Conservation (phyloP, 2,329 filamentous ascomycete species). For the Phyllosticta citrichinensis region DNA sequence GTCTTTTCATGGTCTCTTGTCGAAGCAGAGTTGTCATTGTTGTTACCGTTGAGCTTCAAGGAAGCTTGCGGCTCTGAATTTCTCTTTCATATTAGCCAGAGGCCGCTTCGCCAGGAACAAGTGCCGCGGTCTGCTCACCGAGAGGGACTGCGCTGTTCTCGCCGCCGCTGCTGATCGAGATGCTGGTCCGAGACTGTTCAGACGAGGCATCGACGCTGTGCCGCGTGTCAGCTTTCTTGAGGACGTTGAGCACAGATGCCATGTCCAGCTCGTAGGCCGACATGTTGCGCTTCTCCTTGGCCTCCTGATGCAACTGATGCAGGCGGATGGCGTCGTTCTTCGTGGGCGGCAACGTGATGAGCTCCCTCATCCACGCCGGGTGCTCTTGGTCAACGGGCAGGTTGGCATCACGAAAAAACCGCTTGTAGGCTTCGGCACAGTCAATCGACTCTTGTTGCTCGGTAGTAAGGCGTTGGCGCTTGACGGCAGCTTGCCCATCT, state of each 20-base stretch:
- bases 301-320: conserved; percentile 6
- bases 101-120: conserved; percentile 1
- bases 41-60: background rate
- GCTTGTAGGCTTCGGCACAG: conserved; percentile 7
- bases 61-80: conserved; percentile 9
- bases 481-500: conserved; percentile 2
- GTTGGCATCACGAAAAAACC: conserved; percentile 9
- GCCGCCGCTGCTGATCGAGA: conserved; percentile 3
- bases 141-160: conserved; percentile 1
- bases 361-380: conserved; percentile 9
- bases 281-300: conserved; percentile 6
- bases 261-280: conserved; percentile 10
- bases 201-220: conserved; percentile 7
- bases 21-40: background rate
- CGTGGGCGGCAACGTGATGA: conserved; percentile 9
- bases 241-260: conserved; percentile 9
- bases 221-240: conserved; percentile 7
- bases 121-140: conserved; percentile 6
- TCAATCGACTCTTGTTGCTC: conserved; percentile 2
- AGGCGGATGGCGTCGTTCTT: conserved; percentile 4
- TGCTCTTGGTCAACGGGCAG: conserved; percentile 9
- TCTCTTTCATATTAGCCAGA: conserved; percentile 4
- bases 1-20: background rate
- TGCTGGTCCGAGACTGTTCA: conserved; percentile 7
- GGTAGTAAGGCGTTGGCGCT: conserved; percentile 2